Conservation (phyloP, 345 rosid species). For the Lenwebbia sp. region DNA sequence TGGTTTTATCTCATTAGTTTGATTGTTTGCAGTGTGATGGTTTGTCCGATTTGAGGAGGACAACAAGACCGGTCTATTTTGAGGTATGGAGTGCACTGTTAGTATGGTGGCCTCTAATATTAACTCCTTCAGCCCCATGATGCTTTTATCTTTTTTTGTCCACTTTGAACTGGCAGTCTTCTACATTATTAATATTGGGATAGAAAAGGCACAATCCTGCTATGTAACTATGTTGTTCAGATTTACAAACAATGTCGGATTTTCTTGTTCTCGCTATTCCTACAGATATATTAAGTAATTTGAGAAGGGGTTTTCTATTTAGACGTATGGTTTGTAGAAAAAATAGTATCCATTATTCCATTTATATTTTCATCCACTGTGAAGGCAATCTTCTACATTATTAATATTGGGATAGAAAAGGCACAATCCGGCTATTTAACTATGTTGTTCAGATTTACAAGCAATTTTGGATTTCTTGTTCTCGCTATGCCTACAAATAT, state of each 20-base stretch:
- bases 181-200: background rate
- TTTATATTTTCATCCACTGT: background rate
- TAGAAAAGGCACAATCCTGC: background rate
- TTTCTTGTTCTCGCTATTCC: background rate
- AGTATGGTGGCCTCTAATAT: background rate
- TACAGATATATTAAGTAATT: background rate
- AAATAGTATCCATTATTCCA: background rate
- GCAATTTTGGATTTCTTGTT: background rate
- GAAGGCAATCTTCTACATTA: background rate
- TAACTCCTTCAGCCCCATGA: background rate
- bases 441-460: background rate
- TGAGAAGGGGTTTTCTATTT: background rate
- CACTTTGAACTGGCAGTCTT: background rate
- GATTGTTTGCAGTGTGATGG: constrained; percentile 52
- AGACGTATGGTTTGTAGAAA: background rate
- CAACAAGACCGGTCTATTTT: constrained; percentile 43
- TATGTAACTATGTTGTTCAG: background rate
- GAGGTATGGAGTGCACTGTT: constrained; percentile 18
- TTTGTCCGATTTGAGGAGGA: constrained; percentile 32
- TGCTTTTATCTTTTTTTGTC: background rate
- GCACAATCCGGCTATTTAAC: background rate
- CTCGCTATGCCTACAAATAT: background rate
- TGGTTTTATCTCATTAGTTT: background rate
- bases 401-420: background rate
- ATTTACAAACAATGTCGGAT: background rate